These are phyloP conservation scores for Vitis labrusca DNA, from an alignment of 164 flowering plant genomes.

Conservation along the genomic window DNA sequence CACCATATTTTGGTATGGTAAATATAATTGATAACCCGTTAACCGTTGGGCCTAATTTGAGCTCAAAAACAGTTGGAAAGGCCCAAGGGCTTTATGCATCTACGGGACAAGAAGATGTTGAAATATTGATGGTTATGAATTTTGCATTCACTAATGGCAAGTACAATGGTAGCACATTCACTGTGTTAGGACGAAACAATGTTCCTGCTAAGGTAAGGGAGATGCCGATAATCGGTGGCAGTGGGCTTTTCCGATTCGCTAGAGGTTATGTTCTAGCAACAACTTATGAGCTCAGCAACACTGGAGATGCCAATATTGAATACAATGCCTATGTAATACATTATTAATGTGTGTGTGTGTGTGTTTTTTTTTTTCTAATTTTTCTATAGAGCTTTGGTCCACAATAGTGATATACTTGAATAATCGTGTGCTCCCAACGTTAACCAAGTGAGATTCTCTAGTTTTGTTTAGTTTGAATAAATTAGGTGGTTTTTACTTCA, in stretches of 20 bases:
- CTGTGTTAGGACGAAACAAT: slow-evolving; percentile 28
- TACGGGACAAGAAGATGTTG: slow-evolving; percentile 21
- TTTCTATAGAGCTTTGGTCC: too few relatives aligned
- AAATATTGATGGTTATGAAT: slow-evolving; percentile 36
- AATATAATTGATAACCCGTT: slow-evolving; percentile 33
- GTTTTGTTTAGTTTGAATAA: too few relatives aligned
- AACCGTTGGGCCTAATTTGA: slow-evolving; percentile 25
- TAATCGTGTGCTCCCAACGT: not conserved
- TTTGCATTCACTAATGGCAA: slow-evolving; percentile 31
- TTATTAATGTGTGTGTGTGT: too few relatives aligned
- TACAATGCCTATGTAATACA: slow-evolving; percentile 18
- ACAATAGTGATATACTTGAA: too few relatives aligned
- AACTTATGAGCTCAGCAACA: not conserved
- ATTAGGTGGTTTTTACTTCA: too few relatives aligned
- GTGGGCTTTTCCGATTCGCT: slow-evolving; percentile 25
- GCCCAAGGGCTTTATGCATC: slow-evolving; percentile 39
- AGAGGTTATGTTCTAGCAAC: slow-evolving; percentile 2
- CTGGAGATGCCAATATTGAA: slow-evolving; percentile 13
- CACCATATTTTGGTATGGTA: slow-evolving; percentile 16
- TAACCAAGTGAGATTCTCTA: too few relatives aligned
- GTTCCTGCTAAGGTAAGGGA: slow-evolving; percentile 27
- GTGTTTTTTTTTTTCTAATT: too few relatives aligned
- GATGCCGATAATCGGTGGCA: slow-evolving; percentile 40
- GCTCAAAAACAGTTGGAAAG: slow-evolving; percentile 27
- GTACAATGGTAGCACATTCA: slow-evolving; percentile 34